Evolutionary conservation across 1,139 yeast genomes (phyloP).

Genomic region (Yamadazyma atmosphaerica): DNA sequence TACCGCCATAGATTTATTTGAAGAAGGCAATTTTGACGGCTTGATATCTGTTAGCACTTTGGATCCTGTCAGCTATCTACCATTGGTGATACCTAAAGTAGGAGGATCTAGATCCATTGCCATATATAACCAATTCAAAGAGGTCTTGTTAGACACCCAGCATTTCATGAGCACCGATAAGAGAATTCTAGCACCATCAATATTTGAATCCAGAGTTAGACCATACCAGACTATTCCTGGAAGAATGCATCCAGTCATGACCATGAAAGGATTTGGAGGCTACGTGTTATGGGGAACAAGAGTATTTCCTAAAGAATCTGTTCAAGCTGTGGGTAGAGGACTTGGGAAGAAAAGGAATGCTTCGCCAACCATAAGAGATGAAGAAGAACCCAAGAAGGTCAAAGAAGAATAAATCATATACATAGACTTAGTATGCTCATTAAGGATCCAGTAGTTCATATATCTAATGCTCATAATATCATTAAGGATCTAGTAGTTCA

Average conservation of each 20-base stretch:
- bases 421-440: background rate
- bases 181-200: conserved; percentile 78
- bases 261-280: conserved; percentile 92
- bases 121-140: conserved; percentile 79
- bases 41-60: conserved; percentile 73
- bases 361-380: conserved; percentile 3
- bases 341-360: conserved; percentile 29
- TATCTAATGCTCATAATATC: too few relatives aligned
- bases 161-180: conserved; percentile 65
- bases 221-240: conserved; percentile 93
- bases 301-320: conserved; percentile 68
- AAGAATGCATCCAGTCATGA: conserved; percentile 92
- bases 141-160: conserved; percentile 69
- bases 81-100: conserved; percentile 60
- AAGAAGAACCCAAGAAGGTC: conserved; percentile 29
- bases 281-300: conserved; percentile 76
- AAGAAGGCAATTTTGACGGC: conserved; percentile 68
- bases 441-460: too few relatives aligned
- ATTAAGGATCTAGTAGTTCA: too few relatives aligned
- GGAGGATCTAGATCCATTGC: conserved; percentile 89
- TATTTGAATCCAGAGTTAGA: conserved; percentile 80
- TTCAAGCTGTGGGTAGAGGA: conserved; percentile 59
- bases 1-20: conserved; percentile 50
- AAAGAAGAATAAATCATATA: conserved; percentile 60
- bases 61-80: conserved; percentile 64